phyloP scores from a whole-genome alignment of 2,329 filamentous ascomycete species.

The Erysiphe neolycopersici region DNA sequence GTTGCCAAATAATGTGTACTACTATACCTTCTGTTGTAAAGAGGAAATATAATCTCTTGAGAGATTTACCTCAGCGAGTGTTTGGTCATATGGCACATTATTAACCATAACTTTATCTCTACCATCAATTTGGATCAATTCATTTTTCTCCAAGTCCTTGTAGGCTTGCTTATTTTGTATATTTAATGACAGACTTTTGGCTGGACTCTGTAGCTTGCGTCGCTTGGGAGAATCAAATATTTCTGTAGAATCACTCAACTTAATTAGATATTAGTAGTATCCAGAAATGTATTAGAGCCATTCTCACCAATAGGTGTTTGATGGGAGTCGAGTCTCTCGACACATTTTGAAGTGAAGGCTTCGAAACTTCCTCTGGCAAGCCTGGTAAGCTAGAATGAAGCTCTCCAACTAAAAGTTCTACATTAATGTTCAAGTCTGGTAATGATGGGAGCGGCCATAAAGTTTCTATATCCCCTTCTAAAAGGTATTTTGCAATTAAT shows the following conservation, averaged over 20 bases:
- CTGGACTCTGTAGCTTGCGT: neutral
- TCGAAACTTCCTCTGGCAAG: neutral
- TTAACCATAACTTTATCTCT: too few relatives aligned
- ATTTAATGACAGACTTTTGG: too few relatives aligned
- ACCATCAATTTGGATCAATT: too few relatives aligned
- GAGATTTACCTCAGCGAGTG: neutral
- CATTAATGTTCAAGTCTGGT: slow-evolving; percentile 6
- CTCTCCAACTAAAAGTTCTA: neutral
- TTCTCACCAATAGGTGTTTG: slow-evolving; percentile 4
- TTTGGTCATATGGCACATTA: neutral
- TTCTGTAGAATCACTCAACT: too few relatives aligned
- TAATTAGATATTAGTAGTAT: neutral
- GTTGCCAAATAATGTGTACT: neutral
- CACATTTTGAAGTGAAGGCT: neutral
- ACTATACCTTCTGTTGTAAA: neutral
- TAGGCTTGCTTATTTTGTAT: too few relatives aligned
- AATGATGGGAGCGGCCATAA: slow-evolving; percentile 8
- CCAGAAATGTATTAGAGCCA: neutral
- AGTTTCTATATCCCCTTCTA: neutral
- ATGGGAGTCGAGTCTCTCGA: neutral
- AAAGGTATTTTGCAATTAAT: slow-evolving; percentile 7
- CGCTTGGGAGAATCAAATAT: slow-evolving; percentile 2
- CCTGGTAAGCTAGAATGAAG: neutral
- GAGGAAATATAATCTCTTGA: neutral
- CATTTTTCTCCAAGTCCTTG: too few relatives aligned